These are phyloP conservation scores for Penicillium sp. DNA, from an alignment of 2,329 filamentous ascomycete genomes.

Conservation along the genomic window DNA sequence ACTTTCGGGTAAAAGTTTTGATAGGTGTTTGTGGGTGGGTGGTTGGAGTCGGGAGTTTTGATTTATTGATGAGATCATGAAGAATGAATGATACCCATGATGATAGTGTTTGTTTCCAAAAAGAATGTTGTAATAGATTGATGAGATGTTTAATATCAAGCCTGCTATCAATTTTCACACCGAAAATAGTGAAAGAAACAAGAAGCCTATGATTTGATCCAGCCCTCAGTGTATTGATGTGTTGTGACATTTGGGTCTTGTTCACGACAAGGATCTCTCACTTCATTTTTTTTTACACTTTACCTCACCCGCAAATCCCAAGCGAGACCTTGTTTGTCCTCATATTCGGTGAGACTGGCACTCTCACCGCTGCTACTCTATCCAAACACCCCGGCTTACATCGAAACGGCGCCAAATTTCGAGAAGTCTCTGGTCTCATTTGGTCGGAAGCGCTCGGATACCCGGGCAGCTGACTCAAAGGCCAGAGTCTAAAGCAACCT, in stretches of 20 bases:
- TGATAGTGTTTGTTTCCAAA: neutral
- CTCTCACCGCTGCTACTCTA: constrained; percentile 33
- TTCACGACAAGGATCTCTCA: no score
- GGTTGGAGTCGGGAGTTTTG: neutral
- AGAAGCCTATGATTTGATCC: no score
- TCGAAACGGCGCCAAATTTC: constrained; percentile 27
- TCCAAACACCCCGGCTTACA: constrained; percentile 38
- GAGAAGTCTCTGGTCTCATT: constrained; percentile 30
- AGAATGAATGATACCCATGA: no score
- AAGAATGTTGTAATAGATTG: neutral
- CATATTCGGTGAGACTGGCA: constrained; percentile 41
- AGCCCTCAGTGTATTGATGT: no score
- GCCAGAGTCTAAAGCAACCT: neutral
- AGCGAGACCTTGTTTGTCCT: constrained; percentile 37
- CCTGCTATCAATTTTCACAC: no score
- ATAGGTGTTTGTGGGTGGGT: neutral
- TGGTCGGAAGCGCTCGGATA: constrained; percentile 12
- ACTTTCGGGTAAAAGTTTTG: neutral
- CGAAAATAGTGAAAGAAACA: no score
- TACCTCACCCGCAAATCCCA: no score
- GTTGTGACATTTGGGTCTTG: no score
- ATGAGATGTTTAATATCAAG: neutral
- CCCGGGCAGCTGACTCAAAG: neutral
- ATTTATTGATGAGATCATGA: constrained; percentile 14
- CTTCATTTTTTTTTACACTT: no score